Evolutionary conservation across 495 filamentous ascomycete species (phyloP).

Genomic region (Penicillium maclennaniae): DNA sequence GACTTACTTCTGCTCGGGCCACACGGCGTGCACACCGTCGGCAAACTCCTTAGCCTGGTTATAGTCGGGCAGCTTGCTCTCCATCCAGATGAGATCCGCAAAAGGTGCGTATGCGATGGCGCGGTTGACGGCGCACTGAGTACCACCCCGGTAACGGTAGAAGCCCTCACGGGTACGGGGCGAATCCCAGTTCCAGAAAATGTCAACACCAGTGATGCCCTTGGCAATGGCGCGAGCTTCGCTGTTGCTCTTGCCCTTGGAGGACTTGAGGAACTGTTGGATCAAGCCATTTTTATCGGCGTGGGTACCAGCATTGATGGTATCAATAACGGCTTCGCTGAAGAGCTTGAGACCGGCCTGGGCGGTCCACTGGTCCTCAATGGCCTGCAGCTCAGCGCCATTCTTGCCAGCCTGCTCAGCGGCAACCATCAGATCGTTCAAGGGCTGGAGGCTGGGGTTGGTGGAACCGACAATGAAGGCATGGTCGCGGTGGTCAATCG

Average conservation of each 20-base stretch:
- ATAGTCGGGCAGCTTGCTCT: conserved; percentile 93
- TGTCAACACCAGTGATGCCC: conserved; percentile 72
- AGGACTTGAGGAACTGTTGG: conserved; percentile 57
- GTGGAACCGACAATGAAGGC: conserved; percentile 87
- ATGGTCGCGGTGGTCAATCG: conserved; percentile 93
- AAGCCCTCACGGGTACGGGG: conserved; percentile 90
- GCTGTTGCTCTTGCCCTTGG: conserved; percentile 78
- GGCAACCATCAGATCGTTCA: conserved; percentile 85
- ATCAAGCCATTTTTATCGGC: conserved; percentile 66
- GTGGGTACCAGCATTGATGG: conserved; percentile 63
- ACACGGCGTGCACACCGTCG: conserved; percentile 86
- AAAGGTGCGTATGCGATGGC: conserved; percentile 92
- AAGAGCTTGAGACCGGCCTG: conserved; percentile 90
- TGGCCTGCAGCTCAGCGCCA: conserved; percentile 78
- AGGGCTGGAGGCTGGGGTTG: conserved; percentile 76
- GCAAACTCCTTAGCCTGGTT: conserved; percentile 92
- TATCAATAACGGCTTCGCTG: conserved; percentile 79
- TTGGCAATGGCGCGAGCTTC: conserved; percentile 84
- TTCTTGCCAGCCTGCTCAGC: conserved; percentile 80
- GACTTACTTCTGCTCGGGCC: conserved; percentile 93
- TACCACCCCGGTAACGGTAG: conserved; percentile 89
- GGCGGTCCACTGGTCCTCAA: conserved; percentile 83
- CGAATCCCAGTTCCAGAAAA: conserved; percentile 91
- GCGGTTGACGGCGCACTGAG: conserved; percentile 86
- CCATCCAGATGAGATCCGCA: conserved; percentile 98